A percentile compares a stretch with the other conserved stretches of the same genome.
phyloP scores from a whole-genome alignment of 2,329 filamentous ascomycete species.

The Colletotrichum spaethianum region DNA sequence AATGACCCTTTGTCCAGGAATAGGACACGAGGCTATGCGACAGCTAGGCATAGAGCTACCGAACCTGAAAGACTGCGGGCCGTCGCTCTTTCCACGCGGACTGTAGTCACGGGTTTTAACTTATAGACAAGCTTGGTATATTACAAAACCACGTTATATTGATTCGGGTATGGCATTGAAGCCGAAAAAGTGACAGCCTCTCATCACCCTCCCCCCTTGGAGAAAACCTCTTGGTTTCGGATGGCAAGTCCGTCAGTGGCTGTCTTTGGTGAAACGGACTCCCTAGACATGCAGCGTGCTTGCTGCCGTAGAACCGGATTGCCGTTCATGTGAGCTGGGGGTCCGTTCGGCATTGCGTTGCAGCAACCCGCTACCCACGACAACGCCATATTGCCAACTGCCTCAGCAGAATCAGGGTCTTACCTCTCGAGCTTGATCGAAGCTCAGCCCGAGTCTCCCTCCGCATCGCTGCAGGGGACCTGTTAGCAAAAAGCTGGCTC shows the following conservation, averaged over 20 bases:
- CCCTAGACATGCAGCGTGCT: neutral
- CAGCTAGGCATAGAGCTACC: neutral
- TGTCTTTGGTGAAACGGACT: neutral
- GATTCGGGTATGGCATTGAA: neutral
- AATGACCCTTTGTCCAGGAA: neutral
- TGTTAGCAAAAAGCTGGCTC: neutral
- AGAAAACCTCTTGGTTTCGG: neutral
- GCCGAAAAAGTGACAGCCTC: neutral
- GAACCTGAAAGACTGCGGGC: neutral
- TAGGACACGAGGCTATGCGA: neutral
- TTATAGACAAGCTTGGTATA: neutral
- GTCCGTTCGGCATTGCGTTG: neutral
- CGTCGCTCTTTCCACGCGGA: neutral
- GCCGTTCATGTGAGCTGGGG: neutral
- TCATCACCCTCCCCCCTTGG: neutral
- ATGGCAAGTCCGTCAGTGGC: neutral
- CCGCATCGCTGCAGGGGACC: neutral
- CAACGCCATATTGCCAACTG: neutral
- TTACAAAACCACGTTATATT: no score
- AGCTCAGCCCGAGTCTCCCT: neutral
- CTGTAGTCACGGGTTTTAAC: neutral
- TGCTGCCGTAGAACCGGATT: neutral
- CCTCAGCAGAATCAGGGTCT: neutral
- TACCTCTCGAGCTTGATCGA: neutral
- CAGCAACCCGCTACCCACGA: neutral